These are phyloP conservation scores for Sphaerulina musiva DNA, from an alignment of 2,329 filamentous ascomycete genomes.

Conservation along the genomic window DNA sequence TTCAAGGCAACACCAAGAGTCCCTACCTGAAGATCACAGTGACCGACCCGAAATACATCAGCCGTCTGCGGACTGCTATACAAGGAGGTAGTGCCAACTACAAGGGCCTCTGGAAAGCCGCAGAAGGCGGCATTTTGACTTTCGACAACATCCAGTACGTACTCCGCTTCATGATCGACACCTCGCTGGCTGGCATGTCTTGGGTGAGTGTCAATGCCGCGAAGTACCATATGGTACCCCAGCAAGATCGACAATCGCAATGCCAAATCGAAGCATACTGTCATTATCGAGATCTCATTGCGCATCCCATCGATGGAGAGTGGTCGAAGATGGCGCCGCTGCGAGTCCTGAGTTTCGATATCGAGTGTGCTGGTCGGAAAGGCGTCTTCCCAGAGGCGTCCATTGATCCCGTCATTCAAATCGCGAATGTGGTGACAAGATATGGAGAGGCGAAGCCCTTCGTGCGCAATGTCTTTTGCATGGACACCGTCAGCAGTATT, in stretches of 20 bases:
- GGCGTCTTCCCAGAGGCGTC: slow-evolving; percentile 93
- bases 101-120: slow-evolving; percentile 77
- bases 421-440: slow-evolving; percentile 88
- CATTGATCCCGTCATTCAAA: slow-evolving; percentile 91
- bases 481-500: slow-evolving; percentile 86
- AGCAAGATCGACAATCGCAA: slow-evolving; percentile 69
- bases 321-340: slow-evolving; percentile 98
- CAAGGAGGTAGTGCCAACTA: slow-evolving; percentile 76
- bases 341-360: slow-evolving; percentile 91
- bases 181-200: slow-evolving; percentile 89
- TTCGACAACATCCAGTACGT: slow-evolving; percentile 97
- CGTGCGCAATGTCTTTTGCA: slow-evolving; percentile 89
- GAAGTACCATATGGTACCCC: slow-evolving; percentile 64
- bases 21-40: slow-evolving; percentile 92
- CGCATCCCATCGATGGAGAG: slow-evolving; percentile 82
- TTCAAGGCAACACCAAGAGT: slow-evolving; percentile 85
- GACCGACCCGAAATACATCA: slow-evolving; percentile 78
- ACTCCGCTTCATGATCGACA: slow-evolving; percentile 96
- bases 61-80: slow-evolving; percentile 65
- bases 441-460: slow-evolving; percentile 97
- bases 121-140: slow-evolving; percentile 68
- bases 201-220: slow-evolving; percentile 82
- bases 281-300: slow-evolving; percentile 73
- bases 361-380: slow-evolving; percentile 95
- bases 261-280: slow-evolving; percentile 93